Conservation (phyloP, 495 filamentous ascomycete species). For the Xylaria palmicola region DNA sequence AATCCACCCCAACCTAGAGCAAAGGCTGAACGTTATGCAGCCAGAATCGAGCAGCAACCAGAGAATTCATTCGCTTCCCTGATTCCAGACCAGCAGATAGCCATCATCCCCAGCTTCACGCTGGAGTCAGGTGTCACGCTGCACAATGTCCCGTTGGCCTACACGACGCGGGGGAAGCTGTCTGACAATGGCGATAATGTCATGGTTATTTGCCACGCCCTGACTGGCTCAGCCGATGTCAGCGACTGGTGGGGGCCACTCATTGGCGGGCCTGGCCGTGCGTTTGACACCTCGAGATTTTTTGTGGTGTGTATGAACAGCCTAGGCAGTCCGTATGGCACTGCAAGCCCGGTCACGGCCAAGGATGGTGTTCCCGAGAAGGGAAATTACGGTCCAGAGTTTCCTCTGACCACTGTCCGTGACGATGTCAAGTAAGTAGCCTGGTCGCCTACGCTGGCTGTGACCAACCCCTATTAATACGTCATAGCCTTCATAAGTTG, state of each 20-base stretch:
- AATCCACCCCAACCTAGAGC: neutral
- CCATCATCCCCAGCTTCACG: slow-evolving; percentile 82
- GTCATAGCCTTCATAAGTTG: slow-evolving; percentile 76
- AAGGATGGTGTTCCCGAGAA: slow-evolving; percentile 74
- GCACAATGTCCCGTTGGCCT: slow-evolving; percentile 87
- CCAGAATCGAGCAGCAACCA: slow-evolving; percentile 63
- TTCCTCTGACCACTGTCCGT: slow-evolving; percentile 89
- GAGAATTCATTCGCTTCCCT: slow-evolving; percentile 89
- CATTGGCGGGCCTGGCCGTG: slow-evolving; percentile 81
- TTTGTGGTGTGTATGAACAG: slow-evolving; percentile 96
- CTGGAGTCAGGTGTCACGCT: slow-evolving; percentile 90
- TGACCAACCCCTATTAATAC: slow-evolving; percentile 15
- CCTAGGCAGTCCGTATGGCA: slow-evolving; percentile 93
- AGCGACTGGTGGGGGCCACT: slow-evolving; percentile 98
- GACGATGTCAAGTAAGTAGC: slow-evolving; percentile 87
- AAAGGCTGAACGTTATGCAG: slow-evolving; percentile 59
- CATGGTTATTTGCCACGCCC: slow-evolving; percentile 94
- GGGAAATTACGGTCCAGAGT: slow-evolving; percentile 89
- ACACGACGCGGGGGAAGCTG: slow-evolving; percentile 79
- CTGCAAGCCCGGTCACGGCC: slow-evolving; percentile 87
- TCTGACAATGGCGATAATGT: slow-evolving; percentile 79
- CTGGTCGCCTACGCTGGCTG: neutral
- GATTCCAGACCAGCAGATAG: slow-evolving; percentile 83
- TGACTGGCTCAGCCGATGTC: slow-evolving; percentile 95
- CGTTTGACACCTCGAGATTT: slow-evolving; percentile 89